Conservation (phyloP, 1,284 basidiomycete genomes). For the Heterobasidion annosum region DNA sequence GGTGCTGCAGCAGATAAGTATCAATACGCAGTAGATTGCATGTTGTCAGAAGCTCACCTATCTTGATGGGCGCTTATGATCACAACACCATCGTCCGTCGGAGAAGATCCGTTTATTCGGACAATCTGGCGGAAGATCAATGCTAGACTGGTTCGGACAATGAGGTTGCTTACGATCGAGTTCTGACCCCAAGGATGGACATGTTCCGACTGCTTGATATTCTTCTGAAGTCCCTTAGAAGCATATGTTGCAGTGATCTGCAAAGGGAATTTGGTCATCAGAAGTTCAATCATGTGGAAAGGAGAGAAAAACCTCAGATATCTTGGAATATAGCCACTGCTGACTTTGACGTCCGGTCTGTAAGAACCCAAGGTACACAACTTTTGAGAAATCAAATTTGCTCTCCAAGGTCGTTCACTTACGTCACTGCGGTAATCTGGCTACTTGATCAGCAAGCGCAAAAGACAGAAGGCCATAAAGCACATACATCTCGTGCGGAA, state of each 20-base stretch:
- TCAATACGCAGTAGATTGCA: slow-evolving; percentile 10
- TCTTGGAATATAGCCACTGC: slow-evolving; percentile 71
- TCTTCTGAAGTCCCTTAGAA: slow-evolving; percentile 39
- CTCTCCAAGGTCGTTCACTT: slow-evolving; percentile 12
- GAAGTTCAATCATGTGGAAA: slow-evolving; percentile 3
- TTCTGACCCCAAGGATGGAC: slow-evolving; percentile 90
- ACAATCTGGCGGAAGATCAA: slow-evolving; percentile 40
- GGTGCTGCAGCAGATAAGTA: slow-evolving; percentile 36
- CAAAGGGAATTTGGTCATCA: slow-evolving; percentile 7
- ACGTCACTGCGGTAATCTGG: slow-evolving; percentile 76
- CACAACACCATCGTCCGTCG: slow-evolving; percentile 48
- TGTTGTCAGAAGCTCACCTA: slow-evolving; percentile 33
- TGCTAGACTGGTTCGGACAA: slow-evolving; percentile 2
- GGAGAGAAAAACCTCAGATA: slow-evolving; percentile 46
- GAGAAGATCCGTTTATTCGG: slow-evolving; percentile 62
- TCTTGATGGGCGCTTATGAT: slow-evolving; percentile 88
- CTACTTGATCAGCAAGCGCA: slow-evolving; percentile 33
- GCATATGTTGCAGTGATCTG: slow-evolving; percentile 64
- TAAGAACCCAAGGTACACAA: slow-evolving; percentile 3
- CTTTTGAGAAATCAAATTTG: slow-evolving; percentile 4
- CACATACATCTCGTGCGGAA: slow-evolving; percentile 63
- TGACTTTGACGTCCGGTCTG: slow-evolving; percentile 78
- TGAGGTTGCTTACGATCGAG: slow-evolving; percentile 55
- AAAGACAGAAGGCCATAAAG: slow-evolving; percentile 11
- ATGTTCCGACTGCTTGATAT: slow-evolving; percentile 74